phyloP scores from a whole-genome alignment of 345 rosid genomes.

The Brassica juncea region DNA sequence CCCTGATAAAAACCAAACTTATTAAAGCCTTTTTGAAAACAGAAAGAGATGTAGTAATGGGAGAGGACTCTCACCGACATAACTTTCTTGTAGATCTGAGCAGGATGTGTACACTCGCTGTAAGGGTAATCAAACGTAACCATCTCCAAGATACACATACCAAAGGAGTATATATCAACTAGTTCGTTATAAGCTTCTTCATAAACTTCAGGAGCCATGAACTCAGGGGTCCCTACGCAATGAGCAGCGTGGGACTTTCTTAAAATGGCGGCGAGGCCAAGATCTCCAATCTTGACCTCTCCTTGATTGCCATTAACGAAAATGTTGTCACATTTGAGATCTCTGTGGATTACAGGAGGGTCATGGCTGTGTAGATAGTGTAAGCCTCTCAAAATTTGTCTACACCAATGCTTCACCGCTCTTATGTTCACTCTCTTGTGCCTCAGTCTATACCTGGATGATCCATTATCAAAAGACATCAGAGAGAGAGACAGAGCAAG shows the following conservation, averaged over 20 bases:
- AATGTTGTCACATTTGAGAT: conserved; percentile 93
- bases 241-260: conserved; percentile 46
- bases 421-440: conserved; percentile 79
- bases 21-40: not conserved
- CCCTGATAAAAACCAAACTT: conserved; percentile 59
- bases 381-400: conserved; percentile 83
- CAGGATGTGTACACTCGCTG: conserved; percentile 90
- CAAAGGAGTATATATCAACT: conserved; percentile 96
- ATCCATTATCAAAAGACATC: not conserved
- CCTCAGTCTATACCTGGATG: conserved; percentile 65
- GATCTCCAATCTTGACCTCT: conserved; percentile 92
- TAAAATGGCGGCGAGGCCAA: conserved; percentile 51
- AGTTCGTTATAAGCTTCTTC: conserved; percentile 95
- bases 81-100: conserved; percentile 99
- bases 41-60: conserved; percentile 17
- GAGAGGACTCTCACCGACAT: conserved; percentile 67
- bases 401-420: conserved; percentile 86
- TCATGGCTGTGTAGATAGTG: conserved; percentile 78
- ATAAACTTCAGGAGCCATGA: conserved; percentile 99
- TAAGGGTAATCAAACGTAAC: conserved; percentile 97
- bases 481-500: not conserved
- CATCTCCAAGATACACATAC: conserved; percentile 98
- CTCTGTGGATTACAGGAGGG: conserved; percentile 92
- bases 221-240: conserved; percentile 85
- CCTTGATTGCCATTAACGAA: conserved; percentile 93